Evolutionary conservation across 1,139 yeast genomes (phyloP).

Genomic region (Kodamaea sp.): DNA sequence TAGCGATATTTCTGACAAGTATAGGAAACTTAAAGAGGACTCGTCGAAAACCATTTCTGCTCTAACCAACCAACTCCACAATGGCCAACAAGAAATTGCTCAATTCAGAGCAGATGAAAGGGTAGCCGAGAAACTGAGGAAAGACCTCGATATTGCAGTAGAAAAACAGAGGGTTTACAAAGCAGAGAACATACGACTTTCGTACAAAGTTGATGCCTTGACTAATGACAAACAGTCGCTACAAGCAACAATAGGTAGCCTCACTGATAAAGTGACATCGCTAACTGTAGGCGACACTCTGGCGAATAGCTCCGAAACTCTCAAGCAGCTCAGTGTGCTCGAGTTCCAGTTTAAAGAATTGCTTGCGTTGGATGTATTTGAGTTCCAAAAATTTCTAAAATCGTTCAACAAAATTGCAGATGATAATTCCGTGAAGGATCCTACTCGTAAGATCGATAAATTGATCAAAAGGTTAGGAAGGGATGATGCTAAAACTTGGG

Average conservation of each 20-base stretch:
- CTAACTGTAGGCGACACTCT: constrained; percentile 20
- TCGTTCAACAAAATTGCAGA: constrained; percentile 60
- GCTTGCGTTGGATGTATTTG: constrained; percentile 35
- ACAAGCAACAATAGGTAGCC: constrained; percentile 32
- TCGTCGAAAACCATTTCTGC: constrained; percentile 28
- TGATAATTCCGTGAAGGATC: constrained; percentile 57
- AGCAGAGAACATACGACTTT: constrained; percentile 50
- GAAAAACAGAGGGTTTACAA: constrained; percentile 50
- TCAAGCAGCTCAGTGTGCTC: constrained; percentile 22
- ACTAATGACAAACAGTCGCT: constrained; percentile 38
- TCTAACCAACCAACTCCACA: constrained; percentile 30
- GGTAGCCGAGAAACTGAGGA: constrained; percentile 31
- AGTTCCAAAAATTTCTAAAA: constrained; percentile 45
- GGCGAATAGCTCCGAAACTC: constrained; percentile 14
- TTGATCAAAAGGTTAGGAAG: constrained; percentile 26
- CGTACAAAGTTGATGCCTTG: constrained; percentile 42
- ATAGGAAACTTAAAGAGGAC: constrained; percentile 26
- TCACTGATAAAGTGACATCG: constrained; percentile 32
- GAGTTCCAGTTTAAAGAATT: constrained; percentile 43
- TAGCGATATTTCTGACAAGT: constrained; percentile 23
- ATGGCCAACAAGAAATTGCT: constrained; percentile 29
- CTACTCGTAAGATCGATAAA: constrained; percentile 50
- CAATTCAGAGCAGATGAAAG: constrained; percentile 22
- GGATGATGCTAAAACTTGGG: constrained; percentile 14
- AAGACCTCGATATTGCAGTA: constrained; percentile 44